These are phyloP conservation scores for Penicillium sp. DNA, from an alignment of 2,329 filamentous ascomycete species.

Conservation along the genomic window DNA sequence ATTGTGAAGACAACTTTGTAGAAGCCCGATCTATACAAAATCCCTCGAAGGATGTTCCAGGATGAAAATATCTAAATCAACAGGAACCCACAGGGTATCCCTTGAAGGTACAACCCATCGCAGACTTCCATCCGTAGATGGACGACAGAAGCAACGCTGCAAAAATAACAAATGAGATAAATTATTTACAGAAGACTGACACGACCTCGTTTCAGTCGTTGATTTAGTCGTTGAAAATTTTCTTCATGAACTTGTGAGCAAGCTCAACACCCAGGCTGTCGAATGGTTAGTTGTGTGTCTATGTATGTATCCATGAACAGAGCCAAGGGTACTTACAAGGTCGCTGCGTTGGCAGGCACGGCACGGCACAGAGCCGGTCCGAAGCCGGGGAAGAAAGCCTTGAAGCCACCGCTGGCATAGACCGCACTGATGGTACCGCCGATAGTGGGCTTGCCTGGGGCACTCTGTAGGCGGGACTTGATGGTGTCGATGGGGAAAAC, in stretches of 20 bases:
- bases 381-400: slow-evolving; percentile 96
- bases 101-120: slow-evolving; percentile 4
- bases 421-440: slow-evolving; percentile 75
- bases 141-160: slow-evolving; percentile 17
- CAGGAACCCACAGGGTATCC: slow-evolving; percentile 1
- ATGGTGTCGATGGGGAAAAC: slow-evolving; percentile 97
- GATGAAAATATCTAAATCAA: slow-evolving; percentile 6
- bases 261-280: slow-evolving; percentile 49
- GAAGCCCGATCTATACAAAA: slow-evolving; percentile 5
- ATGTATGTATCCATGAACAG: background rate
- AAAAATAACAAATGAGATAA: background rate
- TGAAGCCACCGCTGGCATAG: slow-evolving; percentile 78
- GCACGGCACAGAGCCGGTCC: slow-evolving; percentile 88
- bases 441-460: slow-evolving; percentile 78
- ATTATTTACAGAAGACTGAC: background rate
- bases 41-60: background rate
- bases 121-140: slow-evolving; percentile 15
- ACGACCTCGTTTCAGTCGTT: slow-evolving; percentile 20
- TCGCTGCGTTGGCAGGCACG: slow-evolving; percentile 93
- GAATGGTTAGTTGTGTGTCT: background rate
- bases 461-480: slow-evolving; percentile 90
- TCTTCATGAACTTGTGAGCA: slow-evolving; percentile 51
- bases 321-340: slow-evolving; percentile 57
- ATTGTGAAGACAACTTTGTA: background rate
- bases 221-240: slow-evolving; percentile 41